phyloP scores from a whole-genome alignment of 768 basidiomycete species.

The Gyrodon lividus region DNA sequence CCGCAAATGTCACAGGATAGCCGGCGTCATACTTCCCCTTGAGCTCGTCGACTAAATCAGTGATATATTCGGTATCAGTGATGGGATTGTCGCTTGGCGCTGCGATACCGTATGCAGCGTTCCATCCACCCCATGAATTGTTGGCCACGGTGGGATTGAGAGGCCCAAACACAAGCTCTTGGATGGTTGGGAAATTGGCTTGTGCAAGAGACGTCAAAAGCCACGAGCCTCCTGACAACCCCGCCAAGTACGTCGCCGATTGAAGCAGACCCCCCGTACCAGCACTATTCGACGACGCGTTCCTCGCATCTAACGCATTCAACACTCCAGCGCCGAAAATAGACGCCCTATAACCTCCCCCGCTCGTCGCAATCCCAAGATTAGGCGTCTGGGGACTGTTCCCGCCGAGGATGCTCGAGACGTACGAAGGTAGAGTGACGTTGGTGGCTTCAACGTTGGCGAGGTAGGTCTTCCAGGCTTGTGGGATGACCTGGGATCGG shows the following conservation, averaged over 20 bases:
- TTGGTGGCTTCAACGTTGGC: slow-evolving; percentile 34
- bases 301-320: slow-evolving; percentile 50
- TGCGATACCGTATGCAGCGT: slow-evolving; percentile 20
- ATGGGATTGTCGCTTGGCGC: slow-evolving; percentile 19
- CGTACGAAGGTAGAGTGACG: slow-evolving; percentile 33
- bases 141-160: slow-evolving; percentile 12
- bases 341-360: slow-evolving; percentile 58
- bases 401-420: slow-evolving; percentile 29
- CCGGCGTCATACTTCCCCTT: slow-evolving; percentile 32
- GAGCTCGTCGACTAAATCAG: slow-evolving; percentile 24
- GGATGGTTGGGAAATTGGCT: slow-evolving; percentile 40
- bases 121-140: slow-evolving; percentile 35
- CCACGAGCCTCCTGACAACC: slow-evolving; percentile 47
- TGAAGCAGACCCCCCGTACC: slow-evolving; percentile 55
- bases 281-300: slow-evolving; percentile 37
- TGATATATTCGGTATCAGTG: slow-evolving; percentile 17
- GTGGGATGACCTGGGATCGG: slow-evolving; percentile 34
- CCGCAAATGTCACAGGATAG: slow-evolving; percentile 30
- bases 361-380: slow-evolving; percentile 51
- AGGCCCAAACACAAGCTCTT: slow-evolving; percentile 38
- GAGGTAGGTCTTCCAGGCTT: slow-evolving; percentile 42
- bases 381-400: slow-evolving; percentile 28
- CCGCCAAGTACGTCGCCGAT: slow-evolving; percentile 50
- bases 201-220: slow-evolving; percentile 40
- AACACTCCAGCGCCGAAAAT: slow-evolving; percentile 52